Conservation (phyloP, 495 filamentous ascomycete genomes). For the Lindgomyces ingoldianus region DNA sequence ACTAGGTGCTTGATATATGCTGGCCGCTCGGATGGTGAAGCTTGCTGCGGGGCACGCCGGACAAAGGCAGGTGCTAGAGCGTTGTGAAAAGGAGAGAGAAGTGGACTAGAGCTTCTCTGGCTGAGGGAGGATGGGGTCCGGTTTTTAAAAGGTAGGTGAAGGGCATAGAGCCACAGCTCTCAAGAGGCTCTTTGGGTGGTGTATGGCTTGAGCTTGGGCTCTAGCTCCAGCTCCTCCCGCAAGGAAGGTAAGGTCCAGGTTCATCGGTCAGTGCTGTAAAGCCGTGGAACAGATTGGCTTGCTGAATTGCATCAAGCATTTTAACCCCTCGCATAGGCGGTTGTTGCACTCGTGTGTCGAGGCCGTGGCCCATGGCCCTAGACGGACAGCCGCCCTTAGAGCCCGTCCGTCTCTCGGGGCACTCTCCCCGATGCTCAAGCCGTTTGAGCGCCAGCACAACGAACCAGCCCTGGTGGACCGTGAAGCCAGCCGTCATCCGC, state of each 20-base stretch:
- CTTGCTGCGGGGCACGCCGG: slow-evolving; percentile 28
- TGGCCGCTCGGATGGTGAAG: slow-evolving; percentile 2
- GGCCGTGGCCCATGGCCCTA: background rate
- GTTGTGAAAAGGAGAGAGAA: slow-evolving; percentile 1
- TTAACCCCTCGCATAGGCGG: slow-evolving; percentile 31
- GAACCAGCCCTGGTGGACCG: background rate
- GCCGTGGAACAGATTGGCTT: slow-evolving; percentile 25
- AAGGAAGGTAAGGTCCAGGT: background rate
- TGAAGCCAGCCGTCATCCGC: slow-evolving; percentile 1
- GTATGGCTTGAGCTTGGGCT: slow-evolving; percentile 19
- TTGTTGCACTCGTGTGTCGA: slow-evolving; percentile 19
- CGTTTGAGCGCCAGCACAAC: slow-evolving; percentile 9
- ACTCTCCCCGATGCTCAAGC: slow-evolving; percentile 23
- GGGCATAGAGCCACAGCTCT: background rate
- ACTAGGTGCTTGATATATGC: background rate
- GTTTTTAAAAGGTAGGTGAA: slow-evolving; percentile 19
- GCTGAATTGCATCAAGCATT: slow-evolving; percentile 4
- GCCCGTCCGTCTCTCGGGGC: slow-evolving; percentile 16
- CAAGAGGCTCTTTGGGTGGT: slow-evolving; percentile 25
- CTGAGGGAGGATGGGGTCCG: background rate
- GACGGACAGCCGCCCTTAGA: background rate
- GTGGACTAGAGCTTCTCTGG: background rate
- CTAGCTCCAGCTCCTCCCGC: background rate
- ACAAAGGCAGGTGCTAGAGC: slow-evolving; percentile 13
- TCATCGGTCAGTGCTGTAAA: slow-evolving; percentile 13